Evolutionary conservation across 345 rosid species (phyloP), one percentile per base, ranked within the genome.

Genomic region (Bruguiera parviflora): DNA sequence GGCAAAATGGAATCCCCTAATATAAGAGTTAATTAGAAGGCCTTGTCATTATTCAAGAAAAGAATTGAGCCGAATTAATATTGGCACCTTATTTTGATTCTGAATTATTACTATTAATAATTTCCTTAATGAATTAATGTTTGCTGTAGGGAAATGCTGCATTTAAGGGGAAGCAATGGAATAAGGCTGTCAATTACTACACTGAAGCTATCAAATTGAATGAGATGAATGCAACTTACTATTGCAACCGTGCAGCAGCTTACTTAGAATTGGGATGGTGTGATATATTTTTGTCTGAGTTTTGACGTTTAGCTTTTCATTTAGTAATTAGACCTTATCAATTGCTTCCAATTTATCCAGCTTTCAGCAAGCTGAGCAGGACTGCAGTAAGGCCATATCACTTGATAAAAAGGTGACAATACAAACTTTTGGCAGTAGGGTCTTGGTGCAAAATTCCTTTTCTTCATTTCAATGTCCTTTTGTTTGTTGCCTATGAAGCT

Each of bases 311-410:
- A 16, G 10, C 31, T 75, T 58, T 65, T 11, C 56, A 65, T 65
- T 61, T 32, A 64, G 20, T 8, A 1, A 28, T 33, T 29, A 55
- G 11, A 31, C 21, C 20, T 31, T 61, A 56, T 22, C 47, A 51
- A 62, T 65, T 71, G 57, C 29, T 53, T 53, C 58, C 20, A 28
- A 13, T 69, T 11, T 57, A 11, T 83, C 79, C 86, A 94, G 98
- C 81, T 94, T 88, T 71, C 87, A 84, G 76, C 82, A 89, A 88
- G 97, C 98, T 60, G 95, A 94, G 80, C 88, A 86, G 73, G 98
- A 94, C 74, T 89, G 97, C 82, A 82, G 73, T 7, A 78, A 69
- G 75, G 97, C 98, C 49, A 79, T 94, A 43, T 86, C 80, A 58
- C 88, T 94, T 47, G 95, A 94, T 74, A 91, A 87, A 79, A 94